Percentiles rank a stretch among this genome's conserved stretches.
phyloP scores from a whole-genome alignment of 2,329 filamentous ascomycete genomes.

The Botrytis squamosa region DNA sequence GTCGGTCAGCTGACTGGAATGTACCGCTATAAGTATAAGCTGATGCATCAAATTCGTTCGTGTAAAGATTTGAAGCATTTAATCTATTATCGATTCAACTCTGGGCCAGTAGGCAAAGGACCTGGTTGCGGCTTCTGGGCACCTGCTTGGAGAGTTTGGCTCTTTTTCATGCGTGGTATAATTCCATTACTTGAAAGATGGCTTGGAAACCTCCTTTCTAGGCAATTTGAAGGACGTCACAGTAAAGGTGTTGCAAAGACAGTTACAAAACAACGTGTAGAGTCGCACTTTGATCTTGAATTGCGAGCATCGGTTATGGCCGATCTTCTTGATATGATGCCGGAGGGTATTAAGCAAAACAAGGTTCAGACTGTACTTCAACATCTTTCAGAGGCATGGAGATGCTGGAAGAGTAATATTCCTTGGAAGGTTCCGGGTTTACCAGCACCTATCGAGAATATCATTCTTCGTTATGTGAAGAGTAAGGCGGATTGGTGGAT shows the following conservation, averaged over 20 bases:
- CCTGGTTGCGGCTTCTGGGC: conserved; percentile 99
- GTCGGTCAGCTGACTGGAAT: conserved; percentile 97
- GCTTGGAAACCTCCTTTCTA: conserved; percentile 93
- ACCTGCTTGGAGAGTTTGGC: conserved; percentile 96
- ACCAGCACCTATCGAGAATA: conserved; percentile 96
- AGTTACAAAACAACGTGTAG: conserved; percentile 97
- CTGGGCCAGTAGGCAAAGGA: conserved; percentile 92
- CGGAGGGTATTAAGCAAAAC: conserved; percentile 98
- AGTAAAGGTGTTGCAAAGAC: conserved; percentile 99
- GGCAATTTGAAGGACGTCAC: conserved; percentile 97
- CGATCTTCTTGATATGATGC: conserved; percentile 99
- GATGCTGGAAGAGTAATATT: conserved; percentile 99
- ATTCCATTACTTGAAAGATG: conserved; percentile 95
- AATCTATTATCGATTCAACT: conserved; percentile 99
- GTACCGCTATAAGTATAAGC: conserved; percentile 99
- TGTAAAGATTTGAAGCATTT: conserved; percentile 99
- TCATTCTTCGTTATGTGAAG: conserved; percentile 97
- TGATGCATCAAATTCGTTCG: conserved; percentile 99
- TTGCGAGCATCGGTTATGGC: conserved; percentile 98
- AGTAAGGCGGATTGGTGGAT: conserved; percentile 99
- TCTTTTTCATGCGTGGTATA: conserved; percentile 99
- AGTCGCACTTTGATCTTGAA: conserved; percentile 97
- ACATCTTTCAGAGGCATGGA: conserved; percentile 96
- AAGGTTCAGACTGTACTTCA: conserved; percentile 98
- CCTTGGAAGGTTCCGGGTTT: conserved; percentile 98